Evolutionary conservation across 2,329 filamentous ascomycete species (phyloP), one percentile per base, ranked within the genome.

Genomic region (Epichloe gansuensis): DNA sequence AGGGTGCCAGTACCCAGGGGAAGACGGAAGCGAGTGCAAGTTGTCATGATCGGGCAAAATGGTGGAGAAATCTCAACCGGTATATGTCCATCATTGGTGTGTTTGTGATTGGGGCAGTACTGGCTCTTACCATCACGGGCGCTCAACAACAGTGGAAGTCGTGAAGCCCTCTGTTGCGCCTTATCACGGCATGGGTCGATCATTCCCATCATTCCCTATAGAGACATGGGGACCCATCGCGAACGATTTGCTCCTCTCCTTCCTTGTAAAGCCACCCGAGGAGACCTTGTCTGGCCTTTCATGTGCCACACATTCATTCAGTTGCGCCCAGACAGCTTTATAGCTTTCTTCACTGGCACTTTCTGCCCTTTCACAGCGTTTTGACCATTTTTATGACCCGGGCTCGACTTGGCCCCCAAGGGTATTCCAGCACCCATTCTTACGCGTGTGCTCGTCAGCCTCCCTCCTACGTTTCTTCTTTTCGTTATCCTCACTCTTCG

Each of bases 11-110:
- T 21, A 64, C 63, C 47, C 66, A 68, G 43, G 56, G 67, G 15
- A 62, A 65, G 9, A 60, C 66, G 12, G 56, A 69, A 35, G 69
- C 75, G 53, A 74, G 78, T 57, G 63, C 68, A 12, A 69, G 71
- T 46, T 69, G 71, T 42, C 77, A 73, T 57, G 71, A 73, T 58
- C 80, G 75, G 52, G 76, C 76, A 12, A 69, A 72, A 47, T 82
- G 79, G 79, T 82, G 79, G 79, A 72, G 79, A 52, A 75, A 72
- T 48, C 68, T 82, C 45, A 82, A 82, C 60, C 73, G 78, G 51
- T 70, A 71, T 57, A 81, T 82, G 78, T 74, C 77, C 28, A 59
- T 81, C 46, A 63, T 81, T 25, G 79, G 79, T 3, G 62, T 81
- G 4, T 63, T 81, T 46, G 71, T 82, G 35, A 66, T 81, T 21